Evolutionary conservation across 2,329 filamentous ascomycete genomes (phyloP).

Genomic region (Aureobasidium sp.): DNA sequence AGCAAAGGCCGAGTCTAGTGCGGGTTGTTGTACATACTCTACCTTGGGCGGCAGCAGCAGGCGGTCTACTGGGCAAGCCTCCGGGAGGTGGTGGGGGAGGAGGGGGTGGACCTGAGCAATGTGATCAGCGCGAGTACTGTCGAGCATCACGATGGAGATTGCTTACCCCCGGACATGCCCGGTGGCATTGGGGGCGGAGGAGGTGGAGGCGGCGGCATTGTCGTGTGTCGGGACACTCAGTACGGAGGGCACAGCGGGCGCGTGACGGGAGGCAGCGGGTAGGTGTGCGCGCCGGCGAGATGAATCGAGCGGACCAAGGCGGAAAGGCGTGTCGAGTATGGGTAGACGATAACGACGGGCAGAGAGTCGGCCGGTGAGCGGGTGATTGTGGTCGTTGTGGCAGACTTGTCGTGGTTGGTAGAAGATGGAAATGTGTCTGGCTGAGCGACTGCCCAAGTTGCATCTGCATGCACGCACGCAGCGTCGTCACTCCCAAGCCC

Average conservation of each 20-base stretch:
- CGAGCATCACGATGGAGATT: neutral
- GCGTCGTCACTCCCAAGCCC: neutral
- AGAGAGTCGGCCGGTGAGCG: neutral
- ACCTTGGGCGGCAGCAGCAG: slow-evolving; percentile 45
- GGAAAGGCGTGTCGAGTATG: too few relatives aligned
- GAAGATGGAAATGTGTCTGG: neutral
- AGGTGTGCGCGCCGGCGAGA: neutral
- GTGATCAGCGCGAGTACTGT: neutral
- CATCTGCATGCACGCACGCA: too few relatives aligned
- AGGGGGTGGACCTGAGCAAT: slow-evolving; percentile 45
- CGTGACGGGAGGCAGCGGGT: neutral
- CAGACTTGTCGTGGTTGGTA: neutral
- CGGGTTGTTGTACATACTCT: slow-evolving; percentile 47
- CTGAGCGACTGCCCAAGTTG: neutral
- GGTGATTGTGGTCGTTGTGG: neutral
- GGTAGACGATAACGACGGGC: neutral
- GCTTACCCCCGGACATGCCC: slow-evolving; percentile 39
- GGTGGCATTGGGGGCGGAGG: slow-evolving; percentile 51
- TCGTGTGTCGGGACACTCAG: neutral
- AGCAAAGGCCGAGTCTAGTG: neutral
- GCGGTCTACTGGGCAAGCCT: slow-evolving; percentile 47
- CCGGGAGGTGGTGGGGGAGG: slow-evolving; percentile 52
- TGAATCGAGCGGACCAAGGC: neutral
- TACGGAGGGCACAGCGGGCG: neutral
- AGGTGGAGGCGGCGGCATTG: slow-evolving; percentile 54